A percentile compares a stretch with the other conserved stretches of the same genome.
Evolutionary conservation across 192 early-diverging fungal genomes (phyloP).

Genomic region (Coemansia biformis): DNA sequence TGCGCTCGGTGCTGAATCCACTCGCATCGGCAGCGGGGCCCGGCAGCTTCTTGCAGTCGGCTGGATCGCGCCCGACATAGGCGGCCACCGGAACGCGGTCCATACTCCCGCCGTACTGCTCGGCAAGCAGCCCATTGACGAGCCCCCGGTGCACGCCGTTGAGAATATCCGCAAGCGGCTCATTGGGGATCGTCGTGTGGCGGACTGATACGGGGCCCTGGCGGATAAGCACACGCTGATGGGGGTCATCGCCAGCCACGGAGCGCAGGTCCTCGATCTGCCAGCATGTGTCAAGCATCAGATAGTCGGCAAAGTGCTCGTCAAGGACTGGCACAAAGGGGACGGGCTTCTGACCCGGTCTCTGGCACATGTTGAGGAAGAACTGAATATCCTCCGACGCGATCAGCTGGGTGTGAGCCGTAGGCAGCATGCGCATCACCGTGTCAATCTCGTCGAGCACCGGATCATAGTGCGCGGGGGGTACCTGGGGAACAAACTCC

Average conservation of each 20-base stretch:
- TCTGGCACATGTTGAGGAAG: conserved; percentile 34
- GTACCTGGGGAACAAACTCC: conserved; percentile 3
- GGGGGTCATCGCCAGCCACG: conserved; percentile 58
- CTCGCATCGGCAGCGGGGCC: not conserved
- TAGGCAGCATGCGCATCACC: conserved; percentile 53
- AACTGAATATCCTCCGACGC: conserved; percentile 29
- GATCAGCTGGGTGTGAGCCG: conserved; percentile 10
- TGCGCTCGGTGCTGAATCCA: not conserved
- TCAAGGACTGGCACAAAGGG: conserved; percentile 89
- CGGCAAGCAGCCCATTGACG: conserved; percentile 59
- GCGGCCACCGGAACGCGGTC: conserved; percentile 61
- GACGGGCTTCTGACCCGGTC: conserved; percentile 70
- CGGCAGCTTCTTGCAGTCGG: not conserved
- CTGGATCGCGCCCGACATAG: conserved; percentile 52
- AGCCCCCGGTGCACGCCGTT: conserved; percentile 71
- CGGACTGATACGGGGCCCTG: conserved; percentile 81
- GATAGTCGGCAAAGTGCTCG: conserved; percentile 85
- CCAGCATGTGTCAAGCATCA: conserved; percentile 88
- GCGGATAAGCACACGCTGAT: conserved; percentile 77
- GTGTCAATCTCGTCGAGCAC: conserved; percentile 64
- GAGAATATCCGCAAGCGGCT: conserved; percentile 84
- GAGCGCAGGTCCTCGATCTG: conserved; percentile 81
- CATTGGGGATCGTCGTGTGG: conserved; percentile 63
- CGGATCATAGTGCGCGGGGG: conserved; percentile 4
- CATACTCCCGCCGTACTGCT: conserved; percentile 59